These are phyloP conservation scores for Debaryomyces subglobosus DNA, from an alignment of 1,139 yeast species.

Conservation along the genomic window DNA sequence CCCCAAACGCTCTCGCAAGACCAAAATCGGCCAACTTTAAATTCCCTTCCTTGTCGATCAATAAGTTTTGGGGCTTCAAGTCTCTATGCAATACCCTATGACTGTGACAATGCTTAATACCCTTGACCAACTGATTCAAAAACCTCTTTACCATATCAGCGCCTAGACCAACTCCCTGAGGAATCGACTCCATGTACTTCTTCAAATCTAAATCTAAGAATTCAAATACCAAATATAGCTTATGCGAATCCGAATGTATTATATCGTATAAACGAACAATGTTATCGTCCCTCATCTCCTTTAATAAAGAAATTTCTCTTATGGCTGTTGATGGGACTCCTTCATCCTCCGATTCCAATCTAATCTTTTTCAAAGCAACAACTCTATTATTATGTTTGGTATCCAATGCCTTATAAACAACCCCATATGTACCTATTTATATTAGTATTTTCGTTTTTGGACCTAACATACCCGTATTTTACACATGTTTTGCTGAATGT, in stretches of 20 bases:
- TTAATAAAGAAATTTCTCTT: slow-evolving; percentile 89
- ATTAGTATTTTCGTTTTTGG: slow-evolving; percentile 15
- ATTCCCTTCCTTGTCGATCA: slow-evolving; percentile 94
- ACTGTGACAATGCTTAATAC: slow-evolving; percentile 93
- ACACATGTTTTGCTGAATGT: neutral
- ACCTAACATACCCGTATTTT: neutral
- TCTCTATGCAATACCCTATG: slow-evolving; percentile 96
- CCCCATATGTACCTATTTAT: slow-evolving; percentile 82
- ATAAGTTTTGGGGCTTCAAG: slow-evolving; percentile 91
- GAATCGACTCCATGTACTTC: slow-evolving; percentile 95
- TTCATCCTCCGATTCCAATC: slow-evolving; percentile 96
- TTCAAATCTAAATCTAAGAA: slow-evolving; percentile 91
- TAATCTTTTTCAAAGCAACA: slow-evolving; percentile 92
- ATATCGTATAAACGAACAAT: slow-evolving; percentile 91
- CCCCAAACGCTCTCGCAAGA: slow-evolving; percentile 95
- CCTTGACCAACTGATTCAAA: slow-evolving; percentile 89
- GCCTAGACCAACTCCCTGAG: slow-evolving; percentile 89
- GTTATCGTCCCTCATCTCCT: slow-evolving; percentile 91
- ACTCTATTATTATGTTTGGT: slow-evolving; percentile 85
- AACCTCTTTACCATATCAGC: slow-evolving; percentile 89
- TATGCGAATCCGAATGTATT: slow-evolving; percentile 95
- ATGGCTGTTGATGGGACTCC: slow-evolving; percentile 99
- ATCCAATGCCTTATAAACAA: slow-evolving; percentile 94
- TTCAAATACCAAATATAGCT: slow-evolving; percentile 90
- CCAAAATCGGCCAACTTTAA: slow-evolving; percentile 97